Conservation (phyloP, 2,329 filamentous ascomycete species). For the Penicillium aurantiogriseum region DNA sequence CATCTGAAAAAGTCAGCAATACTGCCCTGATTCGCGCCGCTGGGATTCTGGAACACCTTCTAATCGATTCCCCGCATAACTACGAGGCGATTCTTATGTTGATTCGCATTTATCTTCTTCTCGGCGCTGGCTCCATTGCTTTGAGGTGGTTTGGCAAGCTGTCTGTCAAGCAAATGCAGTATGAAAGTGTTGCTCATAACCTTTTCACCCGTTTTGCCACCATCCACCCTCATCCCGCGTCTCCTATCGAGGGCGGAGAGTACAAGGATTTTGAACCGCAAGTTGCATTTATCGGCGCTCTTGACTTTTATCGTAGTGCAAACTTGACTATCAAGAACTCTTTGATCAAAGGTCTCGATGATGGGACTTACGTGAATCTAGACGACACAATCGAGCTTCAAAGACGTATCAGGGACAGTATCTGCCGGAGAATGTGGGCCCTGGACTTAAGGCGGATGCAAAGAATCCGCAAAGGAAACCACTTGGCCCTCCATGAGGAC, state of each 20-base stretch:
- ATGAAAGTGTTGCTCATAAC: slow-evolving; percentile 49
- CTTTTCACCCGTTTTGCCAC: slow-evolving; percentile 49
- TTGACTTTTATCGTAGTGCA: slow-evolving; percentile 43
- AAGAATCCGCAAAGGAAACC: slow-evolving; percentile 40
- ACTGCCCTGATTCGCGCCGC: slow-evolving; percentile 38
- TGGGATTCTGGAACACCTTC: slow-evolving; percentile 41
- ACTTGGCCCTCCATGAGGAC: slow-evolving; percentile 36
- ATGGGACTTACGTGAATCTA: slow-evolving; percentile 47
- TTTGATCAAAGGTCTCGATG: slow-evolving; percentile 40
- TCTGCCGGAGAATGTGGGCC: slow-evolving; percentile 44
- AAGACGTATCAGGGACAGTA: slow-evolving; percentile 38
- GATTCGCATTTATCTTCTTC: slow-evolving; percentile 43
- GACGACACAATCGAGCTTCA: slow-evolving; percentile 44
- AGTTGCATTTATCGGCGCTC: slow-evolving; percentile 39
- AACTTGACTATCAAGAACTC: slow-evolving; percentile 38
- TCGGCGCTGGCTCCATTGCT: slow-evolving; percentile 49
- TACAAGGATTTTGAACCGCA: slow-evolving; percentile 45
- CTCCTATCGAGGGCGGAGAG: slow-evolving; percentile 41
- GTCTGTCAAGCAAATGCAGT: slow-evolving; percentile 51
- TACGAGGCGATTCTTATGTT: slow-evolving; percentile 47
- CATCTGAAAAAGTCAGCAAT: slow-evolving; percentile 24
- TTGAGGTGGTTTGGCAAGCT: slow-evolving; percentile 46
- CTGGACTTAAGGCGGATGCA: slow-evolving; percentile 44
- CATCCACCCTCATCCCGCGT: slow-evolving; percentile 46
- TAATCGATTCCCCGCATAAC: slow-evolving; percentile 46